phyloP scores from a whole-genome alignment of 164 flowering plant species.

The Cinnamomum micranthum region DNA sequence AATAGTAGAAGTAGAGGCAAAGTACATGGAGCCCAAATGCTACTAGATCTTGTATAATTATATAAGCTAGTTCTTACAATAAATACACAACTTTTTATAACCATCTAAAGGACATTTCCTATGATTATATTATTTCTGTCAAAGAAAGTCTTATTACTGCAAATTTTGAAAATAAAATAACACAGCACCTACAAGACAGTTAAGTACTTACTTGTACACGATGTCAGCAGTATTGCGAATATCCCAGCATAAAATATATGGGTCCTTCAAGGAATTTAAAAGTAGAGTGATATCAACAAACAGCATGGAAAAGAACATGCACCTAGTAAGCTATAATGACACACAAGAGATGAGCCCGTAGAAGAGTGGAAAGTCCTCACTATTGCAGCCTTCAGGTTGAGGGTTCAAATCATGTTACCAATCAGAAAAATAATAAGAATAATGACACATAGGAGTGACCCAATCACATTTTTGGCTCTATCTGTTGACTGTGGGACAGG shows the following conservation, averaged over 20 bases:
- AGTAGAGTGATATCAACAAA: neutral
- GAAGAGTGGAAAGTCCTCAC: too few relatives aligned
- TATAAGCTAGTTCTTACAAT: too few relatives aligned
- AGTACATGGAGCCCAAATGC: neutral
- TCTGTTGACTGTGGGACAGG: too few relatives aligned
- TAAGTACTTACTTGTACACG: constrained; percentile 77
- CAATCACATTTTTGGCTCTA: too few relatives aligned
- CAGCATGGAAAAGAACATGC: neutral
- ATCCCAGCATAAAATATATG: constrained; percentile 93
- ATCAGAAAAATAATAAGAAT: too few relatives aligned
- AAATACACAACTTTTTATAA: too few relatives aligned
- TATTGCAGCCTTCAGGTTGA: too few relatives aligned
- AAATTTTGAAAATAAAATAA: neutral
- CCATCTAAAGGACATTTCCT: too few relatives aligned
- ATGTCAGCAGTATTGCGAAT: constrained; percentile 67
- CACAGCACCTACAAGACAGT: neutral
- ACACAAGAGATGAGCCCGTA: too few relatives aligned
- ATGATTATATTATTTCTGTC: neutral
- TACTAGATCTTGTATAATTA: neutral
- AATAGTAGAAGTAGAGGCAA: neutral
- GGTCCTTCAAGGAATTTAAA: constrained; percentile 55
- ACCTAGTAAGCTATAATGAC: neutral
- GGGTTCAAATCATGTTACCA: too few relatives aligned
- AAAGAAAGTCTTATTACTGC: neutral
- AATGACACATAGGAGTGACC: too few relatives aligned